These are phyloP conservation scores for Dittrichia graveolens DNA, from an alignment of 129 eudicot species.

Conservation along the genomic window DNA sequence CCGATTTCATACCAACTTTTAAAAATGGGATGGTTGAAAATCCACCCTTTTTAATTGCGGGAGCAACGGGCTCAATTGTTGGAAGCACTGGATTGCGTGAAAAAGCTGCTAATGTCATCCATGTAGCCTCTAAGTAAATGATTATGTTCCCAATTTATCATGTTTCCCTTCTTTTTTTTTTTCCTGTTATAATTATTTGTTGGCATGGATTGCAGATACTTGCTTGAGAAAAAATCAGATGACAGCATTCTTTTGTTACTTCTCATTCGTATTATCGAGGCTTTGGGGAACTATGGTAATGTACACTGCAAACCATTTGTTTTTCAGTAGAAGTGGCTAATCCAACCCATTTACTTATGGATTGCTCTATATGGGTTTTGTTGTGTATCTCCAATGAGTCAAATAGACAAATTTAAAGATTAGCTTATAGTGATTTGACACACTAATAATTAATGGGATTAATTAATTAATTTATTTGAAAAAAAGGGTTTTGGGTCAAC, in stretches of 20 bases:
- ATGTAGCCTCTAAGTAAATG: conserved; percentile 79
- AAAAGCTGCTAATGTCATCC: conserved; percentile 81
- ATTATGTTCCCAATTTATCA: background rate
- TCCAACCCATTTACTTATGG: background rate
- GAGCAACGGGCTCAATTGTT: conserved; percentile 85
- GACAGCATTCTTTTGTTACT: conserved; percentile 93
- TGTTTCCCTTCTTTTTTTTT: background rate
- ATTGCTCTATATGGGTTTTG: background rate
- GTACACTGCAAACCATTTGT: conserved; percentile 5
- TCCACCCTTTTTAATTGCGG: conserved; percentile 75
- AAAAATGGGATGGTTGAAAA: conserved; percentile 60
- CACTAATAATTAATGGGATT: background rate
- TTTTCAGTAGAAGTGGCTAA: background rate
- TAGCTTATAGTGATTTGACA: background rate
- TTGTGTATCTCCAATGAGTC: background rate
- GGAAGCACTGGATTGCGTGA: conserved; percentile 71
- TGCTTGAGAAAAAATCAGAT: conserved; percentile 92
- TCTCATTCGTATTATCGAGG: conserved; percentile 85
- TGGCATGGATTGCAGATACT: conserved; percentile 47
- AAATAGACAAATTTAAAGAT: background rate
- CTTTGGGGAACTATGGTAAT: conserved; percentile 87
- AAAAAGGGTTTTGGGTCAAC: background rate
- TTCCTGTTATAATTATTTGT: background rate
- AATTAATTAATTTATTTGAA: background rate
- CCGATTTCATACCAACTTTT: conserved; percentile 78